Conservation (phyloP, 306 rosid genomes). For the Ochetophila trinervis region DNA sequence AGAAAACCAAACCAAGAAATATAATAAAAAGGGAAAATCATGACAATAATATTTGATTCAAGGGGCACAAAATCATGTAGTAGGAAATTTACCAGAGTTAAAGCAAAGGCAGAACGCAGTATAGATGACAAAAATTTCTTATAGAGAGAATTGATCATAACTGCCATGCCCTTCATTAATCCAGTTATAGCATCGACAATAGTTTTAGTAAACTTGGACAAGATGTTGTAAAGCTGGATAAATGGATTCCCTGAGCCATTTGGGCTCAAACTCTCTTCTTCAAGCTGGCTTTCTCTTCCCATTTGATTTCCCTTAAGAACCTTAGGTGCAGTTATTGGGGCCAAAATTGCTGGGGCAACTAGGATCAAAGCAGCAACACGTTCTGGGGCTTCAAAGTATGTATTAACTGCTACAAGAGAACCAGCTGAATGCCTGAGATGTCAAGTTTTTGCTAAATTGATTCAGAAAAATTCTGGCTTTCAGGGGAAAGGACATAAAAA, state of each 20-base stretch:
- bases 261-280: constrained; percentile 36
- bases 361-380: constrained; percentile 86
- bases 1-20: constrained; percentile 5
- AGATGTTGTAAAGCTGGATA: constrained; percentile 40
- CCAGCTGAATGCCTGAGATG: constrained; percentile 92
- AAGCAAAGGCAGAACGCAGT: constrained; percentile 60
- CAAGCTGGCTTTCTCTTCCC: constrained; percentile 35
- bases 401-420: constrained; percentile 66
- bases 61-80: constrained; percentile 16
- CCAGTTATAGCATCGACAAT: constrained; percentile 40
- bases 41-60: constrained; percentile 1
- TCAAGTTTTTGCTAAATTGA: constrained; percentile 14
- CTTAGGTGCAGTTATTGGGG: constrained; percentile 44
- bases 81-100: constrained; percentile 58
- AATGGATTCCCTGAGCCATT: constrained; percentile 34
- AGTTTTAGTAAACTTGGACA: constrained; percentile 40
- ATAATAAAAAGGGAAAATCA: background rate
- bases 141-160: constrained; percentile 49
- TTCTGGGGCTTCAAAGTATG: constrained; percentile 87
- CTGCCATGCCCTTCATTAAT: constrained; percentile 49
- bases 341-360: constrained; percentile 82
- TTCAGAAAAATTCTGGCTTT: constrained; percentile 19
- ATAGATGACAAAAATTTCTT: constrained; percentile 53
- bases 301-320: constrained; percentile 31
- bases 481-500: background rate